phyloP scores from a whole-genome alignment of 495 filamentous ascomycete species.

The Penicillium atrosanguineum region DNA sequence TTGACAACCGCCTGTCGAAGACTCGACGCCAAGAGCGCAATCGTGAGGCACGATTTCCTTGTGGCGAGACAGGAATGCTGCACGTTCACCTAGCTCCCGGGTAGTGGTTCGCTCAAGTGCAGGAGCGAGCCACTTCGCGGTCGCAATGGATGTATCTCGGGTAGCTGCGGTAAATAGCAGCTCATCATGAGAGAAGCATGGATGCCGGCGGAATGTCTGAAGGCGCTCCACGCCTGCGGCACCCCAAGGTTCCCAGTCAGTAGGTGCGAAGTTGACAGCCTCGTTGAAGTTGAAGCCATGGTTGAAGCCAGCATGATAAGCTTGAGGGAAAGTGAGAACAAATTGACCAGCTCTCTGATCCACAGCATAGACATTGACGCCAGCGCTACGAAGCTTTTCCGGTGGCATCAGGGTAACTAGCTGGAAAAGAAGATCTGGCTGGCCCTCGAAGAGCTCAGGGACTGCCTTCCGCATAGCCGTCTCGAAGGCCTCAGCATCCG shows the following conservation, averaged over 20 bases:
- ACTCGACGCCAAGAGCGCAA: conserved; percentile 40
- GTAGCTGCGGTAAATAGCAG: conserved; percentile 83
- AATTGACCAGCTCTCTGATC: conserved; percentile 96
- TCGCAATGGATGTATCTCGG: conserved; percentile 80
- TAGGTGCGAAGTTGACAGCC: conserved; percentile 95
- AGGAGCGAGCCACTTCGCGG: conserved; percentile 90
- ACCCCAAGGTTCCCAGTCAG: conserved; percentile 95
- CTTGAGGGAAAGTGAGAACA: conserved; percentile 91
- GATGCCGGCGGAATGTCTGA: conserved; percentile 83
- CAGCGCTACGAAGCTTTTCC: conserved; percentile 91
- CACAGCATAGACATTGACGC: conserved; percentile 86
- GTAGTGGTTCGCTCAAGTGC: conserved; percentile 74
- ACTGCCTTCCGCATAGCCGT: conserved; percentile 92
- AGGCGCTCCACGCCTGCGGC: conserved; percentile 82
- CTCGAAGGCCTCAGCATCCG: conserved; percentile 92
- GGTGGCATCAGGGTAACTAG: conserved; percentile 92
- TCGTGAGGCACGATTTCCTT: conserved; percentile 49
- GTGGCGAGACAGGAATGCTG: conserved; percentile 64
- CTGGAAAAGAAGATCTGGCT: conserved; percentile 95
- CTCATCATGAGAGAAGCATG: conserved; percentile 97
- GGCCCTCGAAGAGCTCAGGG: conserved; percentile 93
- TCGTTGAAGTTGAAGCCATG: conserved; percentile 99
- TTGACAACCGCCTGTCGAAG: conserved; percentile 34
- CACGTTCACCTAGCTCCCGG: conserved; percentile 67
- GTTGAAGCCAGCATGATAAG: conserved; percentile 92